Evolutionary conservation across 2,329 filamentous ascomycete genomes (phyloP), one percentile per base, ranked within the genome.

Genomic region (Whalleya microplaca): DNA sequence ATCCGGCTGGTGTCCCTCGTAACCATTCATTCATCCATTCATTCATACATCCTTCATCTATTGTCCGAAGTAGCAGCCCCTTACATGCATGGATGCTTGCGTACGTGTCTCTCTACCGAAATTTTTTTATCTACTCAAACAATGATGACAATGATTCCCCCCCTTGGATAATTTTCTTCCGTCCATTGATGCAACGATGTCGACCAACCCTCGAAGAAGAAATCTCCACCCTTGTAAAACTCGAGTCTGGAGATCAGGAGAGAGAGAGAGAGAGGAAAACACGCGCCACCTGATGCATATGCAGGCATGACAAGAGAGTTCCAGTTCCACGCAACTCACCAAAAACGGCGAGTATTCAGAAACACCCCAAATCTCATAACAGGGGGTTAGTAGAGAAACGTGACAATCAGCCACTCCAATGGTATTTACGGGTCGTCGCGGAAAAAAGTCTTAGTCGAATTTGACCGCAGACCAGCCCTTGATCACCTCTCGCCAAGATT

Each of bases 401-500:
- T 12, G 32, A 37, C 4, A 12, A 37, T 5, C 9, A 37, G 7
- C 9, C 7, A 37, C 14, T 3, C 14, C 32, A 37, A 37, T 16
- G 32, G 32, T 8, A 44, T 21, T 6, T 21, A 27, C 23, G 16
- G 16, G 14, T 20, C 27, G 14, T 20, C 27, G 2, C 45, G 8
- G 58, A 3, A n/a, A 43, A 19, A 9, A 10, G n/a, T n/a, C n/a
- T 62, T 48, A 74, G 54, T 76, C 74, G 60, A 72, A 68, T 61
- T 69, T 72, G 2, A 75, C 70, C 47, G 64, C 62, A 16, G 61
- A 59, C 72, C 74, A 75, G 32, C 75, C 75, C 55, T 70, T 72
- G 2, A 76, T 66, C 3, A 69, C 68, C 44, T 76, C 71, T 46
- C 69, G 63, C 76, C 76, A 78, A 47, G 71, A 73, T 23, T 73